Evolutionary conservation across 306 rosid genomes (phyloP).

Genomic region (Cucurbita pepo): DNA sequence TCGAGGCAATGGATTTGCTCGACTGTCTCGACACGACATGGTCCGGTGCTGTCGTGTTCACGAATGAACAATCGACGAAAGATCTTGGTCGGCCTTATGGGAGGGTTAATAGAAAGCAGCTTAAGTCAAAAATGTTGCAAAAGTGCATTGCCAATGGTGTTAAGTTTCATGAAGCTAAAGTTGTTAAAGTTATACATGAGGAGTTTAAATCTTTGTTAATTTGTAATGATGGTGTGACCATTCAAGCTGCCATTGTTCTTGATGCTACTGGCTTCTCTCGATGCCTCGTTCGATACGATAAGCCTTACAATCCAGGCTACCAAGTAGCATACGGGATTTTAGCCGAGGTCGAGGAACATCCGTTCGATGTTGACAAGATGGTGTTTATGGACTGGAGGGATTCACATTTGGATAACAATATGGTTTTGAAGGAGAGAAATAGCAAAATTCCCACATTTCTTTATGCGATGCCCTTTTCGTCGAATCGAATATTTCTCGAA

Average conservation of each 20-base stretch:
- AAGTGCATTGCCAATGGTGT: slow-evolving; percentile 78
- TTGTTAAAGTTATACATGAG: slow-evolving; percentile 70
- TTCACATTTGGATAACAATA: slow-evolving; percentile 45
- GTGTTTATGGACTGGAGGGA: slow-evolving; percentile 99
- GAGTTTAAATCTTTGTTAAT: slow-evolving; percentile 57
- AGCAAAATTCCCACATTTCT: slow-evolving; percentile 70
- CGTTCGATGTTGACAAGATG: slow-evolving; percentile 86
- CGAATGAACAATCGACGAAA: slow-evolving; percentile 46
- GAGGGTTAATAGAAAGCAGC: slow-evolving; percentile 81
- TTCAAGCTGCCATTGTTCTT: slow-evolving; percentile 85
- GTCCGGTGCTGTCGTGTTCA: slow-evolving; percentile 84
- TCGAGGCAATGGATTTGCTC: slow-evolving; percentile 87
- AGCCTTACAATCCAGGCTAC: slow-evolving; percentile 91
- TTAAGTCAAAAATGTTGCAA: slow-evolving; percentile 86
- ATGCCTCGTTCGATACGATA: slow-evolving; percentile 80
- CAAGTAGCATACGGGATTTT: slow-evolving; percentile 96
- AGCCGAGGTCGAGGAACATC: slow-evolving; percentile 92
- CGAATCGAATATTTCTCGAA: slow-evolving; percentile 75
- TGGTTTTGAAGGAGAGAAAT: slow-evolving; percentile 56
- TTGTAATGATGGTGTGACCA: slow-evolving; percentile 79
- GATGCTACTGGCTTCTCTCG: slow-evolving; percentile 97
- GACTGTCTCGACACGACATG: slow-evolving; percentile 95
- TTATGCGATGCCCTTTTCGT: slow-evolving; percentile 96
- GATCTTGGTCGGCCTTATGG: slow-evolving; percentile 80
- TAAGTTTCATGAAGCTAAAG: slow-evolving; percentile 86